Evolutionary conservation across 2,329 filamentous ascomycete species (phyloP).

Genomic region (Passalora sequoiae): DNA sequence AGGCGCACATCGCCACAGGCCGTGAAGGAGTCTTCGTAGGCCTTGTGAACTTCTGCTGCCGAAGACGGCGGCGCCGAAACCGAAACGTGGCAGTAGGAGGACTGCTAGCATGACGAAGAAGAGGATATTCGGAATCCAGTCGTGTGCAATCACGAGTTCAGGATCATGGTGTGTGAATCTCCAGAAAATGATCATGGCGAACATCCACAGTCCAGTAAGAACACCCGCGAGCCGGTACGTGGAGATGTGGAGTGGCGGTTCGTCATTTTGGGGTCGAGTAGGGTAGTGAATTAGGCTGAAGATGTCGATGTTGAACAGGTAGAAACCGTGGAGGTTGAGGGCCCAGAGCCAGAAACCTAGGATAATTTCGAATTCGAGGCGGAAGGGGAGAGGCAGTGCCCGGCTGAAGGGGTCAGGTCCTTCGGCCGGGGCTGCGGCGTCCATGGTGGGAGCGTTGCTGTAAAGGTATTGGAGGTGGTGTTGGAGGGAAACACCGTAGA

Average conservation of each 20-base stretch:
- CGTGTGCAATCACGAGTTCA: slow-evolving; percentile 66
- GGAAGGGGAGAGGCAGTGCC: slow-evolving; percentile 81
- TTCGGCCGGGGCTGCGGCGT: slow-evolving; percentile 19
- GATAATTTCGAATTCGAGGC: slow-evolving; percentile 78
- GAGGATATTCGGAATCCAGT: slow-evolving; percentile 81
- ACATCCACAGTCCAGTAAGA: slow-evolving; percentile 63
- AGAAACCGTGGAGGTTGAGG: slow-evolving; percentile 81
- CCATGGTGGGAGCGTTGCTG: slow-evolving; percentile 6
- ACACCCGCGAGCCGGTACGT: slow-evolving; percentile 80
- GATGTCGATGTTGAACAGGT: slow-evolving; percentile 66
- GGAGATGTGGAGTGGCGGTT: slow-evolving; percentile 67
- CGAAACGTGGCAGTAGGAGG: slow-evolving; percentile 54
- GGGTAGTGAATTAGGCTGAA: slow-evolving; percentile 73
- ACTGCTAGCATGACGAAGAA: slow-evolving; percentile 66
- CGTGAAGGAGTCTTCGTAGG: slow-evolving; percentile 65
- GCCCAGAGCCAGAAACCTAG: slow-evolving; percentile 94
- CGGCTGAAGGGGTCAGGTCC: slow-evolving; percentile 79
- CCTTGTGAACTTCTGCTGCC: slow-evolving; percentile 50
- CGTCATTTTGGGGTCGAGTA: slow-evolving; percentile 61
- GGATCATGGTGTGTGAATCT: slow-evolving; percentile 63
- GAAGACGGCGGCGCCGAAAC: slow-evolving; percentile 11
- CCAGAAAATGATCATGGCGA: slow-evolving; percentile 81
- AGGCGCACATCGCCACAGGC: slow-evolving; percentile 70
- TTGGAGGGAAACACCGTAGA: no score
- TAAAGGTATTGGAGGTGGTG: background rate